Percentiles rank a stretch among this genome's conserved stretches.
Conservation (phyloP, 192 early-diverging fungal genomes). For the Dispira parvispora region DNA sequence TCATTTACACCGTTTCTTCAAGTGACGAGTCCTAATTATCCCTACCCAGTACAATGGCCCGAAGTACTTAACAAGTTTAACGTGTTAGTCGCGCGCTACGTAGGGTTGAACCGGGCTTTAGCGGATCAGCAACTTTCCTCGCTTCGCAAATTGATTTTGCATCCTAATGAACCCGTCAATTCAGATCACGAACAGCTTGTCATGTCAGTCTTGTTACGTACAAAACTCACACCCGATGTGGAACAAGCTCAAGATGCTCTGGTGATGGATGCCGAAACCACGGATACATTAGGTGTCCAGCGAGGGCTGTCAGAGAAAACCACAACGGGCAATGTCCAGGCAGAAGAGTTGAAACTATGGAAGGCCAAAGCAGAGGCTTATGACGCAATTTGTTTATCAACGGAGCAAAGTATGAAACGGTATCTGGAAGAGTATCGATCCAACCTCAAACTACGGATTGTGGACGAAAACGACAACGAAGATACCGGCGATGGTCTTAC, state of each 20-base stretch:
- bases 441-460: conserved; percentile 3
- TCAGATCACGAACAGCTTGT: conserved; percentile 28
- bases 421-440: conserved; percentile 1
- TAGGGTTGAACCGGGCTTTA: conserved; percentile 22
- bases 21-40: conserved; percentile 26
- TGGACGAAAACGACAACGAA: neutral
- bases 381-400: conserved; percentile 4
- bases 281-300: neutral
- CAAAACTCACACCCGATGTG: conserved; percentile 30
- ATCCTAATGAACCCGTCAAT: conserved; percentile 20
- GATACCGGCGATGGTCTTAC: neutral
- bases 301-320: neutral
- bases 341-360: conserved; percentile 5
- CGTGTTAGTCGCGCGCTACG: conserved; percentile 26
- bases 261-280: conserved; percentile 15
- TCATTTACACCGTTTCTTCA: conserved; percentile 23
- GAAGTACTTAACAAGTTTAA: conserved; percentile 33
- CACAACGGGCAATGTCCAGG: neutral
- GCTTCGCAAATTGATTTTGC: conserved; percentile 23
- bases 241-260: conserved; percentile 23
- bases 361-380: conserved; percentile 10
- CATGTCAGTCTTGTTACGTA: conserved; percentile 27
- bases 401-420: neutral
- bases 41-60: conserved; percentile 22
- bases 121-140: conserved; percentile 18